Percentiles rank a stretch among this genome's conserved stretches.
Evolutionary conservation across 2,329 filamentous ascomycete species (phyloP).

Genomic region (Xylariaceae sp.): DNA sequence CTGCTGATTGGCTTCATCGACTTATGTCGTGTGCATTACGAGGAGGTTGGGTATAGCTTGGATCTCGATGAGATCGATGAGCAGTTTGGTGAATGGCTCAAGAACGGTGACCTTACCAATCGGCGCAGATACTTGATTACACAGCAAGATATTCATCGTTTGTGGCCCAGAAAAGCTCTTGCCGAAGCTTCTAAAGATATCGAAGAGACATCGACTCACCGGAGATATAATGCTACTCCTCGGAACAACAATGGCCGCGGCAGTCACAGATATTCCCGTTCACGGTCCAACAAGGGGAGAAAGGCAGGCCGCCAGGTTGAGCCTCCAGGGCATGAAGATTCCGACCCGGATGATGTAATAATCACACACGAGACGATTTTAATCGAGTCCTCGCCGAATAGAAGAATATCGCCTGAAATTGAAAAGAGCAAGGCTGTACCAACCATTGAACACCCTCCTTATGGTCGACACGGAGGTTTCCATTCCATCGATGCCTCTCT

Average conservation of each 20-base stretch:
- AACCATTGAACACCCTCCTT: background rate
- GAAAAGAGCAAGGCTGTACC: background rate
- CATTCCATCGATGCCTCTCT: background rate
- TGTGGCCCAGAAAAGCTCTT: constrained; percentile 6
- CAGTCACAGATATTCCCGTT: background rate
- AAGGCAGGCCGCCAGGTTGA: too few relatives aligned
- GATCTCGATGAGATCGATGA: constrained; percentile 14
- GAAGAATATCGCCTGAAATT: background rate
- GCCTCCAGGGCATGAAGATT: background rate
- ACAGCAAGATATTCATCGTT: constrained; percentile 19
- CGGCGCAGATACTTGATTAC: constrained; percentile 28
- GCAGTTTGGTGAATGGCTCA: constrained; percentile 25
- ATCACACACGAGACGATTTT: constrained; percentile 6
- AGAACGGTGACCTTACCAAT: constrained; percentile 21
- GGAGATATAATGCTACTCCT: too few relatives aligned
- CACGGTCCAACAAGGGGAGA: too few relatives aligned
- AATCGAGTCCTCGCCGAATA: constrained; percentile 4
- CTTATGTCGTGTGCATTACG: constrained; percentile 16
- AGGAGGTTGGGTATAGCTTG: constrained; percentile 10
- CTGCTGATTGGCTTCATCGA: constrained; percentile 21
- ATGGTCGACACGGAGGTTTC: constrained; percentile 4
- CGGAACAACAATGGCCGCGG: background rate
- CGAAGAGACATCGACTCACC: too few relatives aligned
- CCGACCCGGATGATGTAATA: constrained; percentile 4
- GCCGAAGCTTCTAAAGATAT: background rate